Evolutionary conservation across 1,284 basidiomycete genomes (phyloP), one percentile per base, ranked within the genome.

Genomic region (Melampsora americana): DNA sequence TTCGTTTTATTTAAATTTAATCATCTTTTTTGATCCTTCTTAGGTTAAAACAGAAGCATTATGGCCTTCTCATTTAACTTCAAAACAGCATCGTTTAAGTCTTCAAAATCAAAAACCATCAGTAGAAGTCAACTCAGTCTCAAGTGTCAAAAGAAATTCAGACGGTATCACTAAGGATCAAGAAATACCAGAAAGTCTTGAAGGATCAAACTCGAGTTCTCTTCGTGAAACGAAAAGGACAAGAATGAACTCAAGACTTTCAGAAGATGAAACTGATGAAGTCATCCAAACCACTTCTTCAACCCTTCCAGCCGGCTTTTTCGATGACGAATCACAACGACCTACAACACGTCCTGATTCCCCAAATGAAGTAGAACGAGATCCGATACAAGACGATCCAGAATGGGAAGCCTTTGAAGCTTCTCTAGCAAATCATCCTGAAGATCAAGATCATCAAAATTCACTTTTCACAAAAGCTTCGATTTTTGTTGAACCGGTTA

Each of bases 381-480:
- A 56, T 11, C 20, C 16, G 3, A 65, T 48, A 39, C 28, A 69
- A 48, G 73, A 76, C 16, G 73, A 76, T 44, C 59, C 59, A 42
- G 73, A 76, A 76, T 76, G 73, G 73, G 59, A n/a, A 44, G 73
- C 66, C 1, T 76, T 76, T 20, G 20, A 76, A 69, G 35, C 71
- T 11, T 32, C 65, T 16, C 1, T 61, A 32, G 77, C 59, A 80
- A 90, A 93, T 81, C 91, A 92, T 0, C 92, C 93, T 80, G 93
- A 91, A 0, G 91, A 90, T 23, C 87, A n/a, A n/a, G n/a, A n/a
- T n/a, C n/a, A n/a, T n/a, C n/a, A 81, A 77, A 83, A 84, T 20
- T 67, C 53, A 4, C n/a, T 56, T 20, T 60, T 64, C 35, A 74
- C 80, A 39, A 80, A 82, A 78, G 77, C 80, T 70, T 79, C 81